These are phyloP conservation scores for Penicillium sp. DNA, from an alignment of 2,329 filamentous ascomycete genomes.

Conservation along the genomic window DNA sequence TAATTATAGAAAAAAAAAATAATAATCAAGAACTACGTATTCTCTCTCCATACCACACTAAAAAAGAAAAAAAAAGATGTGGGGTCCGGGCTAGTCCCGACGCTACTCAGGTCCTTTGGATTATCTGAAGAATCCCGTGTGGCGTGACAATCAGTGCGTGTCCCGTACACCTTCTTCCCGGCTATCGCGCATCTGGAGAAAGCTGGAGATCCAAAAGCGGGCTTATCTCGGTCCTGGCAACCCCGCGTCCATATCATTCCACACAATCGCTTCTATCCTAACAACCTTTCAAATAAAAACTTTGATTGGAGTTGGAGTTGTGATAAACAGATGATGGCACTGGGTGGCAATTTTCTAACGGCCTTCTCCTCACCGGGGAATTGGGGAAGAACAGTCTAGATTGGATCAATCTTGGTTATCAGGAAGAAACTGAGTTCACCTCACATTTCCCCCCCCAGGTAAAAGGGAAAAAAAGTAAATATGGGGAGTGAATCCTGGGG, in stretches of 20 bases:
- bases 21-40: slow-evolving; percentile 6
- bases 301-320: neutral
- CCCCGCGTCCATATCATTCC: neutral
- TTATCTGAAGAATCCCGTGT: slow-evolving; percentile 23
- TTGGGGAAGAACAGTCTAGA: slow-evolving; percentile 6
- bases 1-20: slow-evolving; percentile 23
- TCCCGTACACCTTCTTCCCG: slow-evolving; percentile 15
- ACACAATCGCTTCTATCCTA: too few species aligned
- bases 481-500: slow-evolving; percentile 8
- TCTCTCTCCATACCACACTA: neutral
- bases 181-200: slow-evolving; percentile 25
- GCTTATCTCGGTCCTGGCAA: neutral
- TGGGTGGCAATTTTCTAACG: neutral
- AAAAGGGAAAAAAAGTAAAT: neutral
- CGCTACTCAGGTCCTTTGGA: slow-evolving; percentile 9
- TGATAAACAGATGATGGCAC: neutral
- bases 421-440: neutral
- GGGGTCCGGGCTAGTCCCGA: slow-evolving; percentile 17
- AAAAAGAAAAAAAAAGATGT: too few species aligned
- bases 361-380: neutral
- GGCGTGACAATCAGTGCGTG: slow-evolving; percentile 24
- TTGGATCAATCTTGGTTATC: neutral
- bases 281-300: too few species aligned
- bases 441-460: too few species aligned
- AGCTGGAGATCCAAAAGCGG: slow-evolving; percentile 3